Percentiles rank a stretch among this genome's conserved stretches.
phyloP scores from a whole-genome alignment of 805 yeast species.

The Novakomyces olei region DNA sequence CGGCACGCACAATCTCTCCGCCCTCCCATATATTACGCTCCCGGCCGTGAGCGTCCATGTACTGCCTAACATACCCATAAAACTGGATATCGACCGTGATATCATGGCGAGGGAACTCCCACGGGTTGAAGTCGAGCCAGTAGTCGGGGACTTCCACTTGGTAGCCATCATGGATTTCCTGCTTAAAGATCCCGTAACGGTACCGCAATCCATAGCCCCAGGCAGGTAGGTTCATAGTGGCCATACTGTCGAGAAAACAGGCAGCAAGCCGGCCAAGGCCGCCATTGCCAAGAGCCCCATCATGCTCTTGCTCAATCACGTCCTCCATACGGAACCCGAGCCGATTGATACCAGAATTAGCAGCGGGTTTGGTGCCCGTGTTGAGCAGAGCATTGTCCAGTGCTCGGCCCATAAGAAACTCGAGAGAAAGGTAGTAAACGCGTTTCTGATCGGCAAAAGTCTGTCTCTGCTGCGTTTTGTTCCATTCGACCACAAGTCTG shows the following conservation, averaged over 20 bases:
- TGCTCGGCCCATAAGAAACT: slow-evolving; percentile 85
- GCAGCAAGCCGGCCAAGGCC: slow-evolving; percentile 90
- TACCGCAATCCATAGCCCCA: slow-evolving; percentile 94
- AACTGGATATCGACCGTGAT: slow-evolving; percentile 78
- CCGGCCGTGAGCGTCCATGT: slow-evolving; percentile 29
- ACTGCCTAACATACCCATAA: slow-evolving; percentile 56
- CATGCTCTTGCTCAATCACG: slow-evolving; percentile 65
- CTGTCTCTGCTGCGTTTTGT: slow-evolving; percentile 75
- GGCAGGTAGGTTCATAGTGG: slow-evolving; percentile 71
- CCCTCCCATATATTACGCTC: slow-evolving; percentile 56
- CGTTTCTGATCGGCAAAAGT: slow-evolving; percentile 67
- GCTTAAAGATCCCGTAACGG: slow-evolving; percentile 83
- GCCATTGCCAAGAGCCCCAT: slow-evolving; percentile 88
- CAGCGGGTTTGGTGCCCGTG: slow-evolving; percentile 39
- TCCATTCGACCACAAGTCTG: slow-evolving; percentile 67
- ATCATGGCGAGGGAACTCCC: slow-evolving; percentile 79
- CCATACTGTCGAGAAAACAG: slow-evolving; percentile 72
- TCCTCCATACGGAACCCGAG: slow-evolving; percentile 81
- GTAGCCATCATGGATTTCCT: slow-evolving; percentile 71
- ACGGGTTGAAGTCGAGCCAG: slow-evolving; percentile 76
- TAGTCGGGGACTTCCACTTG: slow-evolving; percentile 90
- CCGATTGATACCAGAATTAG: slow-evolving; percentile 34
- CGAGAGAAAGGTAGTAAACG: slow-evolving; percentile 67
- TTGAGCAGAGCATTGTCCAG: slow-evolving; percentile 84
- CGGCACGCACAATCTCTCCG: slow-evolving; percentile 73